Evolutionary conservation across 2,329 filamentous ascomycete genomes (phyloP), one percentile per base, ranked within the genome.

Genomic region (Talaromyces sp.): DNA sequence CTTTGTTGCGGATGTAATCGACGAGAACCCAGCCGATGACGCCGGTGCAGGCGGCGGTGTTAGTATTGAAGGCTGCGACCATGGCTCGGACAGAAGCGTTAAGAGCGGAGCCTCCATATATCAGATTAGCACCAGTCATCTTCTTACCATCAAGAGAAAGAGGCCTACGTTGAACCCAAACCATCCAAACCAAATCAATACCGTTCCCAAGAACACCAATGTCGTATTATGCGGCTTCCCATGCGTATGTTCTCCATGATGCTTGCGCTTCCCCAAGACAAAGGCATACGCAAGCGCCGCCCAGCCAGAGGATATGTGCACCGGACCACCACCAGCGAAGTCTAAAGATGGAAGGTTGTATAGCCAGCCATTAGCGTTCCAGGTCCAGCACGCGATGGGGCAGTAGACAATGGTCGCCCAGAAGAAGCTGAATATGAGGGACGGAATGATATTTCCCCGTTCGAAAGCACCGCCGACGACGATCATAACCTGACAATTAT

Each of bases 341-440:
- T 92, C 90, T 70, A 91, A 85, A 31, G 87, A 86, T 57, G 88
- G 88, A 49, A 92, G 83, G 22, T 85, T 84, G 77, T 83, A 88
- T 33, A 90, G 83, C 89, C 89, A 92, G 56, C 90, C 90, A 67
- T 87, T 88, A 60, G 82, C 79, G 76, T 91, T 92, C 90, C 89
- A 92, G 54, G 90, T 91, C 85, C 89, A 91, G 78, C 90, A 90
- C 56, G 90, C 89, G 67, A 92, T 85, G 22, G 88, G 88, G 71
- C 89, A 88, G 78, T 91, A 91, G 67, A 91, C 87, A 68, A 90
- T 82, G 47, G 88, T 90, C 16, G 86, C 81, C 88, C 89, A 91
- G 75, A 89, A 82, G 77, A 91, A 90, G 71, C 89, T 87, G 79
- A 91, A 91, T 31, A 90, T 79, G 71, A 90, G 82, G 9, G 86